Base-by-base conservation (phyloP, 352 stramenopile species). In the Pilasporangium apinafurcum region DNA sequence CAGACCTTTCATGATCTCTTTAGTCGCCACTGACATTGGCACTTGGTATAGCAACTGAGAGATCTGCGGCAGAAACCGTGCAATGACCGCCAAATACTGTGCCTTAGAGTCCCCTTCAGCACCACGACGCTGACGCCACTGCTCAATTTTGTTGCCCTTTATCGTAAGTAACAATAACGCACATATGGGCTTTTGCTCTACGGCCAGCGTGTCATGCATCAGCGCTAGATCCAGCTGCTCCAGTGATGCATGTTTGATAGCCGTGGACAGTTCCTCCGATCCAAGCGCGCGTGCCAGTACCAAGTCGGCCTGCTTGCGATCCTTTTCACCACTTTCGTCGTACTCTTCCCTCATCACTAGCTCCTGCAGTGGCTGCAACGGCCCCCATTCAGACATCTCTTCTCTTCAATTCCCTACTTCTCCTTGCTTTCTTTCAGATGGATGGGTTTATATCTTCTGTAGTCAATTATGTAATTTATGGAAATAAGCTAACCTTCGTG, bases 111-210 rank as follows among this genome's bases (percentile, higher is more conserved):
- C 60, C 5, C 24, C 37, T 0, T 56, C 33, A 1, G 40, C 41
- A n/a, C n/a, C n/a, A 34, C 48, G 45, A 29, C 63, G 62, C 17
- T 43, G 17, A 14, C 62, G 32, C 63, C 52, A 67, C 29, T 54
- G 46, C 27, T 86, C 77, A 29, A 86, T 25, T 48, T 90, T 90
- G 27, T 18, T 39, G 8, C 61, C 65, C 56, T 90, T 86, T 24
- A 58, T 48, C 1, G 62, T 59, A 55, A 91, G 42, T 21, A 91
- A 30, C 22, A 63, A 17, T 5, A 78, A 62, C 26, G 63, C 56
- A 45, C 55, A 63, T 29, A 55, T 46, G 20, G 78, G 72, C 37
- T 83, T 72, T 38, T 58, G 68, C 31, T 83, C 76, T 1, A 71
- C 58, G 9, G 59, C 46, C 7, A 91, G 52, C 37, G 54, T 47